These are phyloP conservation scores for Dictyostelium gargantuum DNA, from an alignment of 208 protist species.

Conservation along the genomic window DNA sequence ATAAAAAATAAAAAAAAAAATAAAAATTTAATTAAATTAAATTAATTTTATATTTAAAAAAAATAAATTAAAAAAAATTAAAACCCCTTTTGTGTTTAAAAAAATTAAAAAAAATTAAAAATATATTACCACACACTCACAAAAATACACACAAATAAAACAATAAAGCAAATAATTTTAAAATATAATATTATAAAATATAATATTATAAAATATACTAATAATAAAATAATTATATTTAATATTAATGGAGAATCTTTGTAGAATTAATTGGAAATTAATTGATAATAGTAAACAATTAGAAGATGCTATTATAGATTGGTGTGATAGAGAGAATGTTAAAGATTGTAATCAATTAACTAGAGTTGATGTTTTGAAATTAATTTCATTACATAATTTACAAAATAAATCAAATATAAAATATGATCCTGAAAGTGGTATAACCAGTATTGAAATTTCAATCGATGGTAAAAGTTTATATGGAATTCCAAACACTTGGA, in stretches of 20 bases:
- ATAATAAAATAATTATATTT: too few species aligned
- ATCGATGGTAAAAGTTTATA: background rate
- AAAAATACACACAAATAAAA: too few species aligned
- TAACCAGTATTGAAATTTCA: background rate
- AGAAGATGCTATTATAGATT: conserved; percentile 8
- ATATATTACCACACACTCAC: too few species aligned
- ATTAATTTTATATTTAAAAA: too few species aligned
- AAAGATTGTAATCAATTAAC: background rate
- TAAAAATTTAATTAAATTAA: too few species aligned
- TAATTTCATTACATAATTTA: background rate
- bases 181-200: background rate
- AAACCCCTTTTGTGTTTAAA: too few species aligned
- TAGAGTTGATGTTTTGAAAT: conserved; percentile 8
- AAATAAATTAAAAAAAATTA: too few species aligned
- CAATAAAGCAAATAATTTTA: too few species aligned
- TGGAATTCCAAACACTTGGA: conserved; percentile 1
- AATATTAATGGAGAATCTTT: conserved; percentile 23
- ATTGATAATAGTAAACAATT: background rate
- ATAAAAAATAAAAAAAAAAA: too few species aligned
- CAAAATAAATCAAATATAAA: background rate
- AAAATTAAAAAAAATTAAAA: too few species aligned
- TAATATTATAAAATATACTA: too few species aligned
- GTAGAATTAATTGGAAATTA: conserved; percentile 16
- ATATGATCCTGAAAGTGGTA: background rate
- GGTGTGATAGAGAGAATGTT: background rate